phyloP scores from a whole-genome alignment of 2,329 filamentous ascomycete species.

The Endoconidiophora laricicola region DNA sequence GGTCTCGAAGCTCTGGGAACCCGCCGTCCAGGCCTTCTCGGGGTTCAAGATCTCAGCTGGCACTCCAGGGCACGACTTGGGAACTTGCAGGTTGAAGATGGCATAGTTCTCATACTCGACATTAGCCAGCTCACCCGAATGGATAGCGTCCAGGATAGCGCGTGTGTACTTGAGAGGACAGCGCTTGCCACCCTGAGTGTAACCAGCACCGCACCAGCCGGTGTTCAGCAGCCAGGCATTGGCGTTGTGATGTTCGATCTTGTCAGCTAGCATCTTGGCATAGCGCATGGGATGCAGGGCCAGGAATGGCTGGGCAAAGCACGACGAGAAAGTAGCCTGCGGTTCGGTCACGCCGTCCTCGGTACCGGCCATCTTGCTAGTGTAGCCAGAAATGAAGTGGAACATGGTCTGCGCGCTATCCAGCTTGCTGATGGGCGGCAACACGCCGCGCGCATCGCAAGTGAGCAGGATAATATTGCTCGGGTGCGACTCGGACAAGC shows the following conservation, averaged over 20 bases:
- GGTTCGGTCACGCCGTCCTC: conserved; percentile 95
- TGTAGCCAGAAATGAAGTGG: conserved; percentile 99
- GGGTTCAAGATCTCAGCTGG: conserved; percentile 90
- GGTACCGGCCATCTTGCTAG: conserved; percentile 98
- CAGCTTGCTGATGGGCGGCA: conserved; percentile 96
- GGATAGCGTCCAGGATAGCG: conserved; percentile 90
- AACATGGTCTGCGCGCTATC: conserved; percentile 95
- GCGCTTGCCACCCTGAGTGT: conserved; percentile 81
- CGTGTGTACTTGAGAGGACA: conserved; percentile 98
- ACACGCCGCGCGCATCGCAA: conserved; percentile 91
- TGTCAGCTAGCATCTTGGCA: conserved; percentile 94
- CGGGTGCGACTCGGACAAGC: conserved; percentile 72
- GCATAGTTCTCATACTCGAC: conserved; percentile 90
- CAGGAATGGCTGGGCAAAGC: conserved; percentile 98
- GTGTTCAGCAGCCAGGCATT: conserved; percentile 99
- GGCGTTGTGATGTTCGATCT: conserved; percentile 88
- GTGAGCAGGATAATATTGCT: conserved; percentile 97
- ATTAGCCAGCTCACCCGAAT: conserved; percentile 88
- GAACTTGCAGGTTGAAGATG: conserved; percentile 92
- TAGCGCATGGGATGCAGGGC: conserved; percentile 98
- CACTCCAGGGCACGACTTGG: conserved; percentile 76
- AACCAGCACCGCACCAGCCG: conserved; percentile 87
- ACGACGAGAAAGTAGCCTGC: conserved; percentile 96
- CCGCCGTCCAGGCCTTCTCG: conserved; percentile 76
- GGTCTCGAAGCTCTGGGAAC: conserved; percentile 61